Evolutionary conservation across 768 basidiomycete genomes (phyloP), one percentile per base, ranked within the genome.

Genomic region (Xerocomus spinulosus): DNA sequence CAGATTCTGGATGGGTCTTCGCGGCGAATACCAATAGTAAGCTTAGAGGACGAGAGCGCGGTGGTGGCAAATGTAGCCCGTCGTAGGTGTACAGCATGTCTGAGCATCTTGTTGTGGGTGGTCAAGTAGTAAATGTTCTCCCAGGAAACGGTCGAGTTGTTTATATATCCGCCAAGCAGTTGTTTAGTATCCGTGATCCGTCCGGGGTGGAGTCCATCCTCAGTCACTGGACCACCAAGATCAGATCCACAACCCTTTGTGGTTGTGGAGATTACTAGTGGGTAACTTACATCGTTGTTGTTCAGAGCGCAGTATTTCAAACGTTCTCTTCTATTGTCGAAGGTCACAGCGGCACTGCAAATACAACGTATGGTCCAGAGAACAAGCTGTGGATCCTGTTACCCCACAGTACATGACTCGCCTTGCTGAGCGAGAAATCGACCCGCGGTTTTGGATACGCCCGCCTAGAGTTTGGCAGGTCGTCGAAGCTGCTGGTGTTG

Each of bases 1-100:
- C 92, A 96, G 46, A 89, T 80, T 43, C 93, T 72, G 25, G 67
- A 54, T 0, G 87, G 83, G 60, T 94, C 87, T 64, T 96, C 93
- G 32, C 85, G 79, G 15, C 89, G 72, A 21, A 85, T 74, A 17
- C 83, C 83, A 13, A 85, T 53, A 18, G 69, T 74, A 17, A 75
- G 66, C 45, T 60, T 64, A 20, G 56, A 49, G n/a, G 61, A 37
- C 9, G 65, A 52, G 43, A 58, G 38, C 8, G 51, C 34, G 25
- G 38, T 33, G 1, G 57, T 64, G 18, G 53, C 42, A 28, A 63
- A 52, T n/a, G 66, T 52, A 21, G 63, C 54, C n/a, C 55, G 55
- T 18, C 45, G 66, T 29, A 54, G 36, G 42, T 48, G 60, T 35
- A 42, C 50, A 2, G 46, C 48, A 30, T 39, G 62, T 50, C 45